These are phyloP conservation scores for Periconia sp. DNA, from an alignment of 2,329 filamentous ascomycete genomes.

Conservation along the genomic window DNA sequence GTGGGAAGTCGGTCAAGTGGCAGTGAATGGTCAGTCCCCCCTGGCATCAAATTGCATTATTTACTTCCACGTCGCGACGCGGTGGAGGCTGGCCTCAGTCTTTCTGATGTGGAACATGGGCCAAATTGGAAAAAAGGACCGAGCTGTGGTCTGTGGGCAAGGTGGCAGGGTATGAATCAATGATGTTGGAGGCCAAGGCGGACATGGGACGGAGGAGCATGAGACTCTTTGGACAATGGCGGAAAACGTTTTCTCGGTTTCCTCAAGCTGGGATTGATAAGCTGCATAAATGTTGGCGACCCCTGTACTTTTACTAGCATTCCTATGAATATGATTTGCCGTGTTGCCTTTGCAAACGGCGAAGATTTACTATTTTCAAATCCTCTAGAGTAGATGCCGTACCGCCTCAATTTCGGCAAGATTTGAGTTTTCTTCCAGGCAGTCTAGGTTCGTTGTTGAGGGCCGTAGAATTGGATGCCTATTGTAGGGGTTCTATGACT, in stretches of 20 bases:
- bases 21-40: constrained; percentile 9
- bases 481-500: too few species aligned
- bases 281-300: constrained; percentile 14
- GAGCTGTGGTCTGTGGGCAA: too few species aligned
- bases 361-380: too few species aligned
- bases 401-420: too few species aligned
- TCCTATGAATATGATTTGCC: constrained; percentile 31
- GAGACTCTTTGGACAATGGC: too few species aligned
- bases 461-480: too few species aligned
- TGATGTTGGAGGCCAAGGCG: background rate
- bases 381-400: too few species aligned
- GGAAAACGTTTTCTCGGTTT: constrained; percentile 1
- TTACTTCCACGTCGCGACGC: constrained; percentile 12
- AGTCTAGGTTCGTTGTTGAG: too few species aligned
- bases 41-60: constrained; percentile 21
- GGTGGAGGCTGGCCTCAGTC: background rate
- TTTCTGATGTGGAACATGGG: background rate
- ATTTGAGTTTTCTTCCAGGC: too few species aligned
- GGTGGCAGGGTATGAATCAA: constrained; percentile 1
- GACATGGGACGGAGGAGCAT: too few species aligned
- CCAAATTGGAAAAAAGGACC: constrained; percentile 2
- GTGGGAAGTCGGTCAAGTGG: background rate
- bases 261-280: background rate
- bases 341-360: constrained; percentile 5
- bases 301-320: constrained; percentile 42